A percentile compares a stretch with the other conserved stretches of the same genome.
Conservation (phyloP, 768 basidiomycete genomes). For the Termitomyces titanicus region DNA sequence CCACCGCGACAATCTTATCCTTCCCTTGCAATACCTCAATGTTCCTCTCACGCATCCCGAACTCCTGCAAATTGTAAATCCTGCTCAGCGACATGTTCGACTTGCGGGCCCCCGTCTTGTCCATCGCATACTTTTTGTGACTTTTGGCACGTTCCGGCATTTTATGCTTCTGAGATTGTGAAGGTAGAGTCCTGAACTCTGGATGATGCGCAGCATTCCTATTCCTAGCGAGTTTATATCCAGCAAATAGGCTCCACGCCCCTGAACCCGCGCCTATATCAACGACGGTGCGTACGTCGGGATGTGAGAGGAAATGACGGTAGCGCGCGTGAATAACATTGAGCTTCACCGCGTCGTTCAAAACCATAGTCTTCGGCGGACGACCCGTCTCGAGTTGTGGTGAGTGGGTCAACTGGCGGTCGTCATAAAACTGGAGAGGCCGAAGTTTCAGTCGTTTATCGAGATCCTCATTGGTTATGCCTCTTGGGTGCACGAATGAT, state of each 20-base stretch:
- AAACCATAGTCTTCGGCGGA: not conserved
- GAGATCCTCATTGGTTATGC: too few relatives aligned
- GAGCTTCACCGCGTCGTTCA: not conserved
- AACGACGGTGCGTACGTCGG: not conserved
- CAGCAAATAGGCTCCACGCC: not conserved
- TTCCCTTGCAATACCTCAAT: not conserved
- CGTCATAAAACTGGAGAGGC: too few relatives aligned
- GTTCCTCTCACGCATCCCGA: not conserved
- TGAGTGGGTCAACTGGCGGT: too few relatives aligned
- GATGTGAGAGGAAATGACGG: not conserved
- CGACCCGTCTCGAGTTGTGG: too few relatives aligned
- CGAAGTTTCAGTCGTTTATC: too few relatives aligned
- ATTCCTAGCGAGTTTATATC: not conserved
- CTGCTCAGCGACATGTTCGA: not conserved
- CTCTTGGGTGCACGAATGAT: too few relatives aligned
- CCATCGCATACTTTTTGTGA: too few relatives aligned
- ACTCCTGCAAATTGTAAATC: not conserved
- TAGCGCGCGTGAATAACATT: not conserved
- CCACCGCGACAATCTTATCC: conserved; percentile 67
- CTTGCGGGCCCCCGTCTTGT: too few relatives aligned
- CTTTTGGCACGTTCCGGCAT: too few relatives aligned
- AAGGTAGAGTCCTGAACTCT: too few relatives aligned
- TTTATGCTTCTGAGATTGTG: too few relatives aligned
- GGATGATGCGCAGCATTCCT: too few relatives aligned
- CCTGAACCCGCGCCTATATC: not conserved